These are phyloP conservation scores for Adansonia digitata DNA, from an alignment of 345 rosid species.

Conservation along the genomic window DNA sequence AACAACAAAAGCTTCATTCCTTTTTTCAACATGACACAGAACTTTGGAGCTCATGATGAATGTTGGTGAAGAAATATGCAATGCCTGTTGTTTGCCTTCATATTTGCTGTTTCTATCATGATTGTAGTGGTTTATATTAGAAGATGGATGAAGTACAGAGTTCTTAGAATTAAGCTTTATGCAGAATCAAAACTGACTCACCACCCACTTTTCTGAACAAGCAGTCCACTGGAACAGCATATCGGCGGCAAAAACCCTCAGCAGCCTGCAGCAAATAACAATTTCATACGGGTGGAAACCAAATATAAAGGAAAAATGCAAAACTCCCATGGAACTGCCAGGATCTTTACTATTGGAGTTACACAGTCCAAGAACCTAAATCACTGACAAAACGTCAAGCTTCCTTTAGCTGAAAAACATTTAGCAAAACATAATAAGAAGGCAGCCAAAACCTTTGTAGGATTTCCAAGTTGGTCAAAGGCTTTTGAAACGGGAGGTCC, in stretches of 20 bases:
- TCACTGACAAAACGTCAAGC: slow-evolving; percentile 4
- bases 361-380: not conserved
- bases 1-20: not conserved
- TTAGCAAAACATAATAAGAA: slow-evolving; percentile 14
- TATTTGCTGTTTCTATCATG: not conserved
- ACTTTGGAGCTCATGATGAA: not conserved
- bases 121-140: not conserved
- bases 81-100: not conserved
- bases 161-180: not conserved
- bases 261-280: slow-evolving; percentile 63
- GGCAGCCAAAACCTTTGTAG: slow-evolving; percentile 70
- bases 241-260: slow-evolving; percentile 88
- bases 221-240: slow-evolving; percentile 54
- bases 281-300: slow-evolving; percentile 6
- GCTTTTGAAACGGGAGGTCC: slow-evolving; percentile 96
- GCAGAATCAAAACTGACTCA: slow-evolving; percentile 31
- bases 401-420: slow-evolving; percentile 11
- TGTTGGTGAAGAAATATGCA: not conserved
- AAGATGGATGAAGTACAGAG: not conserved
- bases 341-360: not conserved
- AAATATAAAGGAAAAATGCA: slow-evolving; percentile 1
- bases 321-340: slow-evolving; percentile 6
- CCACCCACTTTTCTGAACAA: slow-evolving; percentile 66
- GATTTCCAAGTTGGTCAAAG: slow-evolving; percentile 79
- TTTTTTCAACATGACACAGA: not conserved